Evolutionary conservation across 495 filamentous ascomycete genomes (phyloP).

Genomic region (Haplographium delicatum): DNA sequence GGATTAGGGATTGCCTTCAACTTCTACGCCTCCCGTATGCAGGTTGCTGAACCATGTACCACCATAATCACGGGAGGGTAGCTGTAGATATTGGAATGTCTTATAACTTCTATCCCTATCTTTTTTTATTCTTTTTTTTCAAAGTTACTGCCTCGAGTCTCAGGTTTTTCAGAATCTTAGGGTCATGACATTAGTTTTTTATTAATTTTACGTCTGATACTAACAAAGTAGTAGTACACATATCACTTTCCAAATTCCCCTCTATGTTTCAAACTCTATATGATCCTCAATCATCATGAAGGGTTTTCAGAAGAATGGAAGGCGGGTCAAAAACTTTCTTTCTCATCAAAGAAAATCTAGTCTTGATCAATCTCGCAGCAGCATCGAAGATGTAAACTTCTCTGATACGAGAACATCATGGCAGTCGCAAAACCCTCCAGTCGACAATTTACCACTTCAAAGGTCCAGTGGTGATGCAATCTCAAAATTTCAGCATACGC

Average conservation of each 20-base stretch:
- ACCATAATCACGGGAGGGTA: conserved; percentile 5
- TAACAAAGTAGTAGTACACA: no score
- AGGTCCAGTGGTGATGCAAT: conserved; percentile 13
- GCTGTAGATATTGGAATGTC: no score
- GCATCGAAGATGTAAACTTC: neutral
- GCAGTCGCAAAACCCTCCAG: conserved; percentile 6
- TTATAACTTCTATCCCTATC: no score
- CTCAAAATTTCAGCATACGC: neutral
- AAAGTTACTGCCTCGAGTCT: no score
- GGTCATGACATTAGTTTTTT: no score
- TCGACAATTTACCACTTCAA: conserved; percentile 4
- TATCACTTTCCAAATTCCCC: no score
- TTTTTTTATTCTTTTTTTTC: no score
- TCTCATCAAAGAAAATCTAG: conserved; percentile 11
- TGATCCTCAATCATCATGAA: conserved; percentile 10
- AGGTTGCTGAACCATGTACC: neutral
- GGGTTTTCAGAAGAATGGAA: conserved; percentile 13
- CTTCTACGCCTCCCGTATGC: no score
- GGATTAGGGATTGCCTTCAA: conserved; percentile 3
- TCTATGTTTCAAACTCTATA: no score
- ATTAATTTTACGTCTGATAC: no score
- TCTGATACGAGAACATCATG: conserved; percentile 9
- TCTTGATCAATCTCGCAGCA: neutral
- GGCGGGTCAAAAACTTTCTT: conserved; percentile 19
- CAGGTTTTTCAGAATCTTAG: no score